Percentiles rank a stretch among this genome's conserved stretches.
Conservation (phyloP, 2,329 filamentous ascomycete genomes). For the Ophiostoma piceae region DNA sequence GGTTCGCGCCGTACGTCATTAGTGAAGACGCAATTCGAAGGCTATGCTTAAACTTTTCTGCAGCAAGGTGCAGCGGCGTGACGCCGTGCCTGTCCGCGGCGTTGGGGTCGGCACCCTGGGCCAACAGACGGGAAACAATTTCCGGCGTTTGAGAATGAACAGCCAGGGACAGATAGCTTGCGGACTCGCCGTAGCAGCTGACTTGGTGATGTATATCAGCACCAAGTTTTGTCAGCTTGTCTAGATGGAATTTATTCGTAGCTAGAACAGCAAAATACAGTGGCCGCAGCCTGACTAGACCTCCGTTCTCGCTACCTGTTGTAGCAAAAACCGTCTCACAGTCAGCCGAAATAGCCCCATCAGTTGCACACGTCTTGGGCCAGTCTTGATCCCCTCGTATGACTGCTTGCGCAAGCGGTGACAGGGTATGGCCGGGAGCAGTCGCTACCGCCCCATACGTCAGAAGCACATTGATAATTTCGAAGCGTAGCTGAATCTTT, state of each 20-base stretch:
- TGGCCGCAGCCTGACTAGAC: background rate
- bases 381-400: background rate
- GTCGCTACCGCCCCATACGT: background rate
- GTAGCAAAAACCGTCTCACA: background rate
- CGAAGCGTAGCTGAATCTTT: background rate
- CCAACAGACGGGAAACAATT: background rate
- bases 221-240: background rate
- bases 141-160: background rate
- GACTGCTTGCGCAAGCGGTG: background rate
- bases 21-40: background rate
- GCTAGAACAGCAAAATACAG: background rate
- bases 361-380: background rate
- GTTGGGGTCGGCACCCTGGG: background rate
- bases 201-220: background rate
- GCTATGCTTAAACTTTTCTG: no score
- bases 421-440: background rate
- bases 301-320: background rate
- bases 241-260: background rate
- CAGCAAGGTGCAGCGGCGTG: background rate
- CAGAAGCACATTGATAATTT: background rate
- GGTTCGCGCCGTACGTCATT: background rate
- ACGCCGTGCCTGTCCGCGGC: background rate
- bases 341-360: background rate
- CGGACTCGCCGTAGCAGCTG: background rate
- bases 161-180: background rate